These are phyloP conservation scores for Neonectria sp. DNA, from an alignment of 2,329 filamentous ascomycete species.

Conservation along the genomic window DNA sequence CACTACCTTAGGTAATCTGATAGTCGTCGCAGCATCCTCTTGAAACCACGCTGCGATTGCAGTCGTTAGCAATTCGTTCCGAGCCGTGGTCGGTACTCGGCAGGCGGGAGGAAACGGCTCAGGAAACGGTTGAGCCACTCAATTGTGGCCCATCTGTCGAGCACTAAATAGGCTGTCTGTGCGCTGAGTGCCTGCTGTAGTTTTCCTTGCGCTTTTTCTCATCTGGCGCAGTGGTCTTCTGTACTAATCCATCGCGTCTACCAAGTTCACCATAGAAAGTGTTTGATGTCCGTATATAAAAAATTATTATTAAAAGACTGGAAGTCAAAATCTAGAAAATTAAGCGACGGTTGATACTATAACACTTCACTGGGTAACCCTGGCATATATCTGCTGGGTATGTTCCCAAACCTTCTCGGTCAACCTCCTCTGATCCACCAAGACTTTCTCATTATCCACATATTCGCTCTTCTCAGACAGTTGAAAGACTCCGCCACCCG, in stretches of 20 bases:
- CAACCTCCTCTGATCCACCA: constrained; percentile 23
- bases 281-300: neutral
- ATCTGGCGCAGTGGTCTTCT: neutral
- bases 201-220: neutral
- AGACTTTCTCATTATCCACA: constrained; percentile 35
- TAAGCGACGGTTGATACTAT: no score
- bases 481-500: constrained; percentile 31
- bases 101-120: no score
- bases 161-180: neutral
- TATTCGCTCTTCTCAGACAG: constrained; percentile 34
- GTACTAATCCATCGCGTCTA: neutral
- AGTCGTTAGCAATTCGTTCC: neutral
- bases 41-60: neutral
- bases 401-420: constrained; percentile 12
- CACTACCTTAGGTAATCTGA: constrained; percentile 1
- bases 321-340: neutral
- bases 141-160: neutral
- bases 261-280: neutral
- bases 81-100: no score
- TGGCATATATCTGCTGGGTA: constrained; percentile 12
- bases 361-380: constrained; percentile 2
- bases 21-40: neutral
- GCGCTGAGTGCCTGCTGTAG: neutral
- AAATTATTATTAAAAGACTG: neutral
- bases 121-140: no score